Evolutionary conservation across 805 yeast species (phyloP), one percentile per base, ranked within the genome.

Genomic region (Myxozyma monticola): DNA sequence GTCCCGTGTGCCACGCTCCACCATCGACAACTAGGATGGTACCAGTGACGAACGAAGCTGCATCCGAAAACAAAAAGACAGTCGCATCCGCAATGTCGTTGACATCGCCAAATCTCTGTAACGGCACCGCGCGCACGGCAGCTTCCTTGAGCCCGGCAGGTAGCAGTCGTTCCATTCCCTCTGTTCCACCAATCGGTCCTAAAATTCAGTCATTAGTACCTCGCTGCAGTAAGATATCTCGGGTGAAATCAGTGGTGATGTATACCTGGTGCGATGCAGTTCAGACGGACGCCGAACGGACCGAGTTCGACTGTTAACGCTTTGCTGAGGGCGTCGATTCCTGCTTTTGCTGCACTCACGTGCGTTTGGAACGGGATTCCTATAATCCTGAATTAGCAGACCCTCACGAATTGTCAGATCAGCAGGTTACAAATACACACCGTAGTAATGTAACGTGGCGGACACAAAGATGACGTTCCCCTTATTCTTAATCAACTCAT

Each of bases 261-360:
- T 25, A 6, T 37, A 15, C 98, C 97, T 0, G 98, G 98, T 1
- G 96, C 96, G 60, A 90, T 78, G 62, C 86, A 81, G 66, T 91
- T 90, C 39, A 82, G 77, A 49, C 93, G 77, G 37, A 90, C 77
- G 4, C 97, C 97, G 48, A 87, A 65, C 1, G 96, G 96, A 1
- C 97, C 97, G 47, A 88, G 74, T 69, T 90, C 98, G 4, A 89
- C 93, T 1, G 96, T 95, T 51, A 90, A 69, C 1, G 89, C 84
- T 57, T 84, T 82, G 24, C 88, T 80, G 31, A 90, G 72, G 2
- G 96, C 95, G 66, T 91, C 98, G 36, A 91, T 77, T 22, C 96
- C 98, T 1, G 97, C 96, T 69, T 91, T 91, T 2, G 97, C 97
- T 0, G 97, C 96, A 4, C 90, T 84, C 2, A 89, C 96, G 63